These are phyloP conservation scores for Thymus mandschuricus DNA, from an alignment of 257 asterid genomes.

Conservation along the genomic window DNA sequence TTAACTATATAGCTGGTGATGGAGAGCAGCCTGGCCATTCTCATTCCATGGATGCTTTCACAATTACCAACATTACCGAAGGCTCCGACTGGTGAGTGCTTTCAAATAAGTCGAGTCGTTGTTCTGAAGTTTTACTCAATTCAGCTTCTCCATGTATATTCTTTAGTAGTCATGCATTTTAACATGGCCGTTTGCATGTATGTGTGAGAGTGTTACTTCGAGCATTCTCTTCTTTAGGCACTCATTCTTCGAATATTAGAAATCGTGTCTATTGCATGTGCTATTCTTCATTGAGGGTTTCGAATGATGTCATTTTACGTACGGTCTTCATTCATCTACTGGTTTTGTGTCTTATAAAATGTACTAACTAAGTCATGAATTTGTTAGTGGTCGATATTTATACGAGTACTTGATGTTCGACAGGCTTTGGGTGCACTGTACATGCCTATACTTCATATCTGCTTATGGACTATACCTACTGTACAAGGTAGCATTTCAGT, in stretches of 20 bases:
- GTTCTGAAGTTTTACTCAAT: neutral
- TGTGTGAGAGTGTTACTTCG: too few relatives aligned
- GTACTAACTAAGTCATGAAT: neutral
- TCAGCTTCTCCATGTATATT: neutral
- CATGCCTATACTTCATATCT: slow-evolving; percentile 76
- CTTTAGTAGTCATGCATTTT: neutral
- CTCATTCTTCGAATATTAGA: neutral
- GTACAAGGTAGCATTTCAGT: slow-evolving; percentile 65
- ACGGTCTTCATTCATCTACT: too few relatives aligned
- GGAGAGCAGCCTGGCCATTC: slow-evolving; percentile 37
- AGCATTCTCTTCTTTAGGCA: neutral
- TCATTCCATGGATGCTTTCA: slow-evolving; percentile 73
- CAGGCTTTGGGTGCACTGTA: slow-evolving; percentile 99
- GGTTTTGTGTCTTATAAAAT: neutral
- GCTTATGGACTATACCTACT: slow-evolving; percentile 82
- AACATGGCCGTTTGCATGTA: neutral
- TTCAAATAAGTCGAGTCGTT: neutral
- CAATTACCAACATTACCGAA: slow-evolving; percentile 70
- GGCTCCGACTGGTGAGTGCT: slow-evolving; percentile 76
- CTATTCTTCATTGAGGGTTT: neutral
- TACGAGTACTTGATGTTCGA: slow-evolving; percentile 33
- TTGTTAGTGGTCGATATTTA: slow-evolving; percentile 1
- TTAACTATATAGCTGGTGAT: slow-evolving; percentile 65
- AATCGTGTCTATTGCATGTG: neutral
- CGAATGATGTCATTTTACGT: neutral